Conservation (phyloP, 345 rosid species). For the Salix arbutifolia region DNA sequence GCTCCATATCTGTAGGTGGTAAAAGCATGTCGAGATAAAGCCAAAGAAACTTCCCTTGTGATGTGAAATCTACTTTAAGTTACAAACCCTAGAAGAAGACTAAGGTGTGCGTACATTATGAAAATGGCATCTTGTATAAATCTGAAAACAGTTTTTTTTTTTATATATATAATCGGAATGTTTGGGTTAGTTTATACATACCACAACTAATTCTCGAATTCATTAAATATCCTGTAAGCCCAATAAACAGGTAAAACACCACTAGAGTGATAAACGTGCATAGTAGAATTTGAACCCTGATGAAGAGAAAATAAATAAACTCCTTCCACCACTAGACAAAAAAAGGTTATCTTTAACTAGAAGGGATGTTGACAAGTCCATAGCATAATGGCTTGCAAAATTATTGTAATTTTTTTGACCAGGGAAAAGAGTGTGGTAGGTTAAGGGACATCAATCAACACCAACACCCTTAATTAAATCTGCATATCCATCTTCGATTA, state of each 20-base stretch:
- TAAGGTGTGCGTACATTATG: background rate
- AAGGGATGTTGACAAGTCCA: conserved; percentile 9
- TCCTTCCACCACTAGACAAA: no score
- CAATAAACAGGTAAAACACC: no score
- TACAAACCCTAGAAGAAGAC: no score
- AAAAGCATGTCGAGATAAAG: no score
- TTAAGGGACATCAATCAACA: conserved; percentile 40
- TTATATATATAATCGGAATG: no score
- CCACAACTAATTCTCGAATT: no score
- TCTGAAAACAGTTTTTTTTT: background rate
- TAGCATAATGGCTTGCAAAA: background rate
- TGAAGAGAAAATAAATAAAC: no score
- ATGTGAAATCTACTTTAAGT: no score
- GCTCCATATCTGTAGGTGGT: no score
- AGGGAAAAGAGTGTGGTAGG: conserved; percentile 3
- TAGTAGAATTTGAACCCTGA: rapidly evolving
- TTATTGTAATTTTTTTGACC: background rate
- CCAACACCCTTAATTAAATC: conserved; percentile 25
- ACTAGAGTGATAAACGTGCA: no score
- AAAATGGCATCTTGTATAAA: background rate
- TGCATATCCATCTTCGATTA: conserved; percentile 21
- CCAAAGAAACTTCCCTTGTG: no score
- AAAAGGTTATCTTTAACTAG: background rate
- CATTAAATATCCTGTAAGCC: rapidly evolving
- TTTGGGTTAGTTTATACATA: rapidly evolving